Percentiles rank a stretch among this genome's conserved stretches.
These are phyloP conservation scores for Wickerhamiella spandovensis DNA, from an alignment of 805 yeast species.

Conservation along the genomic window DNA sequence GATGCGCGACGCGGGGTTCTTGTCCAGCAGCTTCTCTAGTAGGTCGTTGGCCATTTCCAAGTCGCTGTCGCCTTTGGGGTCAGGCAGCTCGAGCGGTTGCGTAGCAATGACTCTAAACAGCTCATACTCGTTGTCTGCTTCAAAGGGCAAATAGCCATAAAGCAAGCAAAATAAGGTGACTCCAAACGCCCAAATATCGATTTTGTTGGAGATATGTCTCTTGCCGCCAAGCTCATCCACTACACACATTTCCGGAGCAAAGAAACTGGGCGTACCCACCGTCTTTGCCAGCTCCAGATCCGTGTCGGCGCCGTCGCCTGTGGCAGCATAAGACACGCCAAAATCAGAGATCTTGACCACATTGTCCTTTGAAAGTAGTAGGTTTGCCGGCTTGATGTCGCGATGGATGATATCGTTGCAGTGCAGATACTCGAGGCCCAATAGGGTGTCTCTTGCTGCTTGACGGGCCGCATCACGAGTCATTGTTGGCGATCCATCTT, in stretches of 20 bases:
- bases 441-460: slow-evolving; percentile 68
- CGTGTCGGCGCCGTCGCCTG: slow-evolving; percentile 34
- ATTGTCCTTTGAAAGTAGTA: slow-evolving; percentile 55
- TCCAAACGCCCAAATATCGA: slow-evolving; percentile 97
- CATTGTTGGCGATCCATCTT: slow-evolving; percentile 49
- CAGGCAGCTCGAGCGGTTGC: slow-evolving; percentile 46
- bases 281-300: slow-evolving; percentile 87
- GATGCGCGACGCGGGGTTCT: slow-evolving; percentile 55
- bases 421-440: slow-evolving; percentile 85
- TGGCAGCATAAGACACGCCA: slow-evolving; percentile 74
- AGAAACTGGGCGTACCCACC: slow-evolving; percentile 95
- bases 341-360: slow-evolving; percentile 90
- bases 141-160: slow-evolving; percentile 82
- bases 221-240: slow-evolving; percentile 25
- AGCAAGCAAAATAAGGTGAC: slow-evolving; percentile 78
- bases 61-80: slow-evolving; percentile 15
- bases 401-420: slow-evolving; percentile 69
- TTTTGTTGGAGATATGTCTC: slow-evolving; percentile 58
- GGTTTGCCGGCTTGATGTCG: slow-evolving; percentile 90
- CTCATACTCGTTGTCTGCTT: slow-evolving; percentile 75
- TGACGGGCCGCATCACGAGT: slow-evolving; percentile 52
- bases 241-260: slow-evolving; percentile 87
- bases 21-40: slow-evolving; percentile 45
- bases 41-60: slow-evolving; percentile 36
- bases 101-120: slow-evolving; percentile 70